phyloP scores from a whole-genome alignment of 345 rosid genomes.

The Populus nigra region DNA sequence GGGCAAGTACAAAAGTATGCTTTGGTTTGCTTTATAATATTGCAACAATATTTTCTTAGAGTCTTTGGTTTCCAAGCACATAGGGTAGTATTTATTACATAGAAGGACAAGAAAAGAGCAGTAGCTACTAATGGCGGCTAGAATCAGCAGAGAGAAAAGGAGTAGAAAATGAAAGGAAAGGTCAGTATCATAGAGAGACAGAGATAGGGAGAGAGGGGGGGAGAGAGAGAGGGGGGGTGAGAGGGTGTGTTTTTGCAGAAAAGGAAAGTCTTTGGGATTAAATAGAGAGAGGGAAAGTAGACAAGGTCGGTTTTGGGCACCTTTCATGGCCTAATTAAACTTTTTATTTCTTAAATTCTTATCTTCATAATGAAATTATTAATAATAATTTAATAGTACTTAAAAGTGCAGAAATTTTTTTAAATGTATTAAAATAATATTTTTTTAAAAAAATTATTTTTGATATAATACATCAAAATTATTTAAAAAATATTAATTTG shows the following conservation, averaged over 20 bases:
- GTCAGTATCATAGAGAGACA: not conserved
- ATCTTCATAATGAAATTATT: too few species aligned
- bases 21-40: not conserved
- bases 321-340: not conserved
- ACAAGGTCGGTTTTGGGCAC: conserved; percentile 2
- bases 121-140: conserved; percentile 27
- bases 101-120: conserved; percentile 2
- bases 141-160: not conserved
- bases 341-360: not conserved
- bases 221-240: not conserved
- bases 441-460: too few species aligned
- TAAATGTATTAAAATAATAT: too few species aligned
- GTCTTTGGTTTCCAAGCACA: not conserved
- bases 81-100: not conserved
- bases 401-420: too few species aligned
- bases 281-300: not conserved
- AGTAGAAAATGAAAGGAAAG: not conserved
- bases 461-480: too few species aligned
- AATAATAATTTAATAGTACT: too few species aligned
- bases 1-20: not conserved
- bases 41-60: not conserved
- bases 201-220: conserved; percentile 12
- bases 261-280: not conserved
- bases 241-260: not conserved
- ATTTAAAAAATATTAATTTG: too few species aligned